phyloP scores from a whole-genome alignment of 805 yeast species.

The Starmerella sirachaensis region DNA sequence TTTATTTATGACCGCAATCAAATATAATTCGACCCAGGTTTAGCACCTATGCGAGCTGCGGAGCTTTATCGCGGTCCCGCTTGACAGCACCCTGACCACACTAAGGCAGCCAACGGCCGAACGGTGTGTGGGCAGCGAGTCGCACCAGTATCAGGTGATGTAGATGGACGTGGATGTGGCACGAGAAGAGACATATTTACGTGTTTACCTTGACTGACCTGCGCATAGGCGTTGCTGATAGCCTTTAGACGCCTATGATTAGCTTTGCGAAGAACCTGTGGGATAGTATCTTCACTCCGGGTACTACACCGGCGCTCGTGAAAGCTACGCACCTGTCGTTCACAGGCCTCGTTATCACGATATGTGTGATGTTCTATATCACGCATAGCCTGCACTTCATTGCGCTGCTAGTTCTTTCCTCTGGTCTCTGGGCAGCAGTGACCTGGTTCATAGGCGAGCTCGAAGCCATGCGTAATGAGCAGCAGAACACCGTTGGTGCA shows the following conservation, averaged over 20 bases:
- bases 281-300: slow-evolving; percentile 88
- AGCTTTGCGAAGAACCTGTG: slow-evolving; percentile 52
- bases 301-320: slow-evolving; percentile 80
- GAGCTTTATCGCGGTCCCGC: too few relatives aligned
- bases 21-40: too few relatives aligned
- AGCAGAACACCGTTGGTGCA: not conserved
- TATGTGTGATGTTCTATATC: slow-evolving; percentile 47
- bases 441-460: slow-evolving; percentile 76
- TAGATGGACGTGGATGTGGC: not conserved
- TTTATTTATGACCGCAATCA: too few relatives aligned
- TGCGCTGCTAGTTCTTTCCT: slow-evolving; percentile 43
- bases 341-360: slow-evolving; percentile 44
- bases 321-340: slow-evolving; percentile 82
- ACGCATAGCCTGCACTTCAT: slow-evolving; percentile 55
- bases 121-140: too few relatives aligned
- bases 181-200: too few relatives aligned
- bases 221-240: too few relatives aligned
- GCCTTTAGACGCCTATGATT: too few relatives aligned
- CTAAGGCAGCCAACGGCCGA: too few relatives aligned
- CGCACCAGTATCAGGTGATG: too few relatives aligned
- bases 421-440: slow-evolving; percentile 62
- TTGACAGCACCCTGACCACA: too few relatives aligned
- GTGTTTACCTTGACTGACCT: too few relatives aligned
- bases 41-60: too few relatives aligned
- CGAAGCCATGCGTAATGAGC: slow-evolving; percentile 1